Base-by-base conservation (phyloP, 306 rosid genomes). In the Cucumis cinereus region DNA sequence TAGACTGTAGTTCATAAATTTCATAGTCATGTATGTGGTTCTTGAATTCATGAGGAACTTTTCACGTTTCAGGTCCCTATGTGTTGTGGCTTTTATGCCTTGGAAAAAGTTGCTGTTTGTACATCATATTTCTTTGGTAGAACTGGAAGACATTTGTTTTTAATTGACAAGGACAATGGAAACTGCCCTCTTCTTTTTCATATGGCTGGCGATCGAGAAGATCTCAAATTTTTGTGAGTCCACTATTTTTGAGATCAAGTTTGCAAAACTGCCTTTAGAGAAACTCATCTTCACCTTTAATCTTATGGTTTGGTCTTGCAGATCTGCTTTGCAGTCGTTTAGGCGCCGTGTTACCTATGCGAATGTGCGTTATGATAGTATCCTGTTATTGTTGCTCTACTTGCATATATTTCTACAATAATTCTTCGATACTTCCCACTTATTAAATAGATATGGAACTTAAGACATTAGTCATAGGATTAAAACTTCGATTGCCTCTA, bases 301-400 rank as follows among this genome's bases (percentile, higher is more conserved):
- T 75, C 64, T 71, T 41, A 13, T 68, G 24, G 53, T 53, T 79
- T 43, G 49, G 71, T 73, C 78, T 73, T 77, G 79, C 86, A 93
- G 98, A 73, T 91, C 98, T 68, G 97, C 98, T 78, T 84, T 93
- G 87, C 80, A 56, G 73, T 90, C 94, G 75, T 93, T 93, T 87
- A 90, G 68, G 85, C 91, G 83, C 11, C 91, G 90, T n/a, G 89
- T 90, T 49, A 88, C 90, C 74, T 93, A 91, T 83, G 92, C 97
- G 57, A 93, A 93, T 84, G 80, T 83, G 74, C 87, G 78, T 56
- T 80, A 77, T 61, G 98, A 93, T 38, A 83, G 98, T 93, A 93
- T 93, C 97, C 97, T 79, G 61, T 79, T 72, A 47, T 63, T 47
- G 38, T 30, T 14, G 61, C 12, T 50, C 16, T 53, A 14, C 19